phyloP scores from a whole-genome alignment of 78 protist species.

The Chrysochromulina parva region DNA sequence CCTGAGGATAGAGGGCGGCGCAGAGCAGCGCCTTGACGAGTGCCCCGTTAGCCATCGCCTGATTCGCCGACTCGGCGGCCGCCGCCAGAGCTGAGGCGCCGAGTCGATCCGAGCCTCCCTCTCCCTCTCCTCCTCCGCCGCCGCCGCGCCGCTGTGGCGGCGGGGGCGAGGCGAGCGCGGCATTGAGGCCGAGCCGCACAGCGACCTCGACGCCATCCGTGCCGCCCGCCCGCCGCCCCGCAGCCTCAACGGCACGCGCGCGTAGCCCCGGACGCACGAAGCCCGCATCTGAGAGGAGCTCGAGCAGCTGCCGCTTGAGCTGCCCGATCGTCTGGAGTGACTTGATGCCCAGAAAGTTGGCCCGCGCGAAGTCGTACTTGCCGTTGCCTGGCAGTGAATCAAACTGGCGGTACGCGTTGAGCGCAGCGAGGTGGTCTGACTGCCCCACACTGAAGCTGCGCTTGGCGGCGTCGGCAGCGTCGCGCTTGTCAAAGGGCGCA shows the following conservation, averaged over 20 bases:
- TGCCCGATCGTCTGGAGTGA: conserved; percentile 40
- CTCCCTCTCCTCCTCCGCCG: background rate
- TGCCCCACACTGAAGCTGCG: conserved; percentile 32
- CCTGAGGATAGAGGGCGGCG: conserved; percentile 68
- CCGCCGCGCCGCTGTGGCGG: background rate
- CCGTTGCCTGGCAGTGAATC: background rate
- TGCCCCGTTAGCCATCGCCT: background rate
- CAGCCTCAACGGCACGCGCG: background rate
- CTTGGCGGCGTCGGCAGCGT: conserved; percentile 41
- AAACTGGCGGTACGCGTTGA: conserved; percentile 68
- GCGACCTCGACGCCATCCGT: background rate
- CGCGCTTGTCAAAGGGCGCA: background rate
- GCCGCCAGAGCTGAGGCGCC: too few species aligned
- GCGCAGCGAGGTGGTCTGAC: conserved; percentile 69
- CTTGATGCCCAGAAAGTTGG: background rate
- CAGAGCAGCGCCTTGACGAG: conserved; percentile 53
- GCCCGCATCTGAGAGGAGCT: conserved; percentile 48
- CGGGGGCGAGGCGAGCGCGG: background rate
- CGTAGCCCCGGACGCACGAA: conserved; percentile 35
- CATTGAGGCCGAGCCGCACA: background rate
- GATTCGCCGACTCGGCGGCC: background rate
- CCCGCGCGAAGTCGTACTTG: conserved; percentile 30
- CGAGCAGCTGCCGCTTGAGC: conserved; percentile 62
- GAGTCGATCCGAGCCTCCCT: background rate
- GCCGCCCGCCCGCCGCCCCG: background rate